Conservation (phyloP, 768 basidiomycete genomes). For the Termitomyces sp. region DNA sequence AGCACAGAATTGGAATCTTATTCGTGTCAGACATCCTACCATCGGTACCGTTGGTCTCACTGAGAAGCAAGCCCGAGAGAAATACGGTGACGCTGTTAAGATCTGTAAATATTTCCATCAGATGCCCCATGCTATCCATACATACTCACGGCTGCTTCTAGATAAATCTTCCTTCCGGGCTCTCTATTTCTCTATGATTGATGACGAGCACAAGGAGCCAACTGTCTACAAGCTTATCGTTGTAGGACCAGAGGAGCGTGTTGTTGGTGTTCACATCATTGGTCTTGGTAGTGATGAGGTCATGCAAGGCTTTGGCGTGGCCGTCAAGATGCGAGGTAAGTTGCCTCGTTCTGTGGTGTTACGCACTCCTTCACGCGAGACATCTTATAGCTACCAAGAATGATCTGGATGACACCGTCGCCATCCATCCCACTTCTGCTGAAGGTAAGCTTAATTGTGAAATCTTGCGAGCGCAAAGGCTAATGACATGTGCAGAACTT, state of each 20-base stretch:
- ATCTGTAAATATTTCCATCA: conserved; percentile 63
- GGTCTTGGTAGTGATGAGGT: conserved; percentile 92
- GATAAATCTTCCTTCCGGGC: conserved; percentile 80
- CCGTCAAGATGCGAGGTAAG: conserved; percentile 88
- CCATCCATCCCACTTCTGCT: conserved; percentile 87
- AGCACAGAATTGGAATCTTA: conserved; percentile 6
- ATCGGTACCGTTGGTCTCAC: conserved; percentile 96
- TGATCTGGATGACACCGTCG: conserved; percentile 85
- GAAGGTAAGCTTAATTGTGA: conserved; percentile 52
- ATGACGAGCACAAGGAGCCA: conserved; percentile 90
- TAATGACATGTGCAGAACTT: conserved; percentile 39
- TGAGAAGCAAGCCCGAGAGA: conserved; percentile 83
- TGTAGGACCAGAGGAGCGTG: conserved; percentile 85
- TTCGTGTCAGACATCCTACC: conserved; percentile 72
- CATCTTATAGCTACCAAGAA: conserved; percentile 57
- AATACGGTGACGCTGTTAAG: conserved; percentile 88
- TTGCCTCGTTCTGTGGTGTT: conserved; percentile 6
- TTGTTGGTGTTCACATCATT: conserved; percentile 95
- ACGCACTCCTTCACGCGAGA: conserved; percentile 3
- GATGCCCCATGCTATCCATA: not conserved
- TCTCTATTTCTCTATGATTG: conserved; percentile 90
- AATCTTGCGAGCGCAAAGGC: not conserved
- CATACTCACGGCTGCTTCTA: conserved; percentile 23
- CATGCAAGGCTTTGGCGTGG: conserved; percentile 95
- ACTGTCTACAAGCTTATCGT: conserved; percentile 91